A percentile compares a stretch with the other conserved stretches of the same genome.
phyloP scores from a whole-genome alignment of 345 rosid species.

The Populus ilicifolia region DNA sequence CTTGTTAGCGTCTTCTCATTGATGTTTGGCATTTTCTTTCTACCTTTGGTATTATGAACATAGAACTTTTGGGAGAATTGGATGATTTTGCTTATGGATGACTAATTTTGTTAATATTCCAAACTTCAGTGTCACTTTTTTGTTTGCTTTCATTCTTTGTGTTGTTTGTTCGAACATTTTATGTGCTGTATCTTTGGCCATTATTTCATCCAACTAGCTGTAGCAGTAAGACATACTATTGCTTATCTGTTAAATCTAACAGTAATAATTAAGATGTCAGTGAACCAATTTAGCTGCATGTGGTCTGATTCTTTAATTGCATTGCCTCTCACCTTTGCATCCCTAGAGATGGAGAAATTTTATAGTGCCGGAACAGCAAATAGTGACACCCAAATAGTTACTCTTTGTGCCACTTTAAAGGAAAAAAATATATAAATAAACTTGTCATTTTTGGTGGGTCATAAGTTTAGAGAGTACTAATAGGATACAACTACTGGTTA shows the following conservation, averaged over 20 bases:
- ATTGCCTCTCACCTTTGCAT: neutral
- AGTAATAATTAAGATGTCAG: neutral
- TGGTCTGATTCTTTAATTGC: neutral
- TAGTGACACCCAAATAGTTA: too few species aligned
- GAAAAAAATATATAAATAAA: too few species aligned
- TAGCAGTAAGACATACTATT: neutral
- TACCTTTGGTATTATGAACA: conserved; percentile 22
- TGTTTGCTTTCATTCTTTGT: neutral
- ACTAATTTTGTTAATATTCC: conserved; percentile 30
- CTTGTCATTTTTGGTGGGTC: too few species aligned
- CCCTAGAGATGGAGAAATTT: neutral
- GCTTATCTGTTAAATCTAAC: neutral
- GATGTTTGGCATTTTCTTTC: conserved; percentile 9
- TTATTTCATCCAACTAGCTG: neutral
- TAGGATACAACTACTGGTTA: too few species aligned
- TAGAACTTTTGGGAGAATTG: conserved; percentile 23
- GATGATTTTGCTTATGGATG: conserved; percentile 22
- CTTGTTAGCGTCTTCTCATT: conserved; percentile 10
- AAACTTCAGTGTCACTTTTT: neutral
- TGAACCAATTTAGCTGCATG: neutral
- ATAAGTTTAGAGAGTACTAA: too few species aligned
- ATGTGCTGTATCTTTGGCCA: neutral
- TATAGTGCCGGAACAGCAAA: too few species aligned
- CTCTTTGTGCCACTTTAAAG: too few species aligned
- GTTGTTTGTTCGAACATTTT: neutral